Conservation (phyloP, 768 basidiomycete genomes). For the Lactifluus hygrophoroides region DNA sequence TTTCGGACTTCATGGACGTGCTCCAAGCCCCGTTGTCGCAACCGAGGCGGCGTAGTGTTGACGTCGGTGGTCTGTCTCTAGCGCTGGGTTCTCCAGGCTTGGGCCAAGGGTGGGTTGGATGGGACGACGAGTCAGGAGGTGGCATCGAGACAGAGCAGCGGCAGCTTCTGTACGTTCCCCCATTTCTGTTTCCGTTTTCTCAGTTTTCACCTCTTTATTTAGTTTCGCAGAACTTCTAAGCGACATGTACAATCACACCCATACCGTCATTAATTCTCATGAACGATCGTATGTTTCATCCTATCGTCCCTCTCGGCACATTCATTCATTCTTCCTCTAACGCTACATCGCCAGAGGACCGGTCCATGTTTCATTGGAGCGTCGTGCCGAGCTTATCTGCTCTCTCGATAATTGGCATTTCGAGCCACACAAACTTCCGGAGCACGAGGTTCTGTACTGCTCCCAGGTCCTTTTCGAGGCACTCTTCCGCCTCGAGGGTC, state of each 20-base stretch:
- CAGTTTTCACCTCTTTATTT: neutral
- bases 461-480: slow-evolving; percentile 83
- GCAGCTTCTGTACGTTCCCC: slow-evolving; percentile 39
- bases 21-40: slow-evolving; percentile 7
- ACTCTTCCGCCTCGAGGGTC: slow-evolving; percentile 70
- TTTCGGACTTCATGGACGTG: slow-evolving; percentile 14
- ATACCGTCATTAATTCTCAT: slow-evolving; percentile 54
- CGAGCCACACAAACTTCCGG: slow-evolving; percentile 75
- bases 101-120: slow-evolving; percentile 65
- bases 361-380: slow-evolving; percentile 34
- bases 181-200: neutral
- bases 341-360: slow-evolving; percentile 13
- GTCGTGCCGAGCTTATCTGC: slow-evolving; percentile 53
- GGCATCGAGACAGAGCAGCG: slow-evolving; percentile 37
- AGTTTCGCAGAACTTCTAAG: slow-evolving; percentile 76
- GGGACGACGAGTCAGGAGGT: slow-evolving; percentile 28
- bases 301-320: neutral
- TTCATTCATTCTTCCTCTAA: neutral
- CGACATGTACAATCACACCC: slow-evolving; percentile 78
- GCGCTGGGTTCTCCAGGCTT: slow-evolving; percentile 55
- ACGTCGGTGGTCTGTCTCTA: slow-evolving; percentile 81
- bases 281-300: slow-evolving; percentile 33
- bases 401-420: slow-evolving; percentile 80
- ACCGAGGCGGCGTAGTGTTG: slow-evolving; percentile 64
- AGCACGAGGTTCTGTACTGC: slow-evolving; percentile 76